Conservation (phyloP, 1,284 basidiomycete genomes). For the Ganoderma leucocontextum region DNA sequence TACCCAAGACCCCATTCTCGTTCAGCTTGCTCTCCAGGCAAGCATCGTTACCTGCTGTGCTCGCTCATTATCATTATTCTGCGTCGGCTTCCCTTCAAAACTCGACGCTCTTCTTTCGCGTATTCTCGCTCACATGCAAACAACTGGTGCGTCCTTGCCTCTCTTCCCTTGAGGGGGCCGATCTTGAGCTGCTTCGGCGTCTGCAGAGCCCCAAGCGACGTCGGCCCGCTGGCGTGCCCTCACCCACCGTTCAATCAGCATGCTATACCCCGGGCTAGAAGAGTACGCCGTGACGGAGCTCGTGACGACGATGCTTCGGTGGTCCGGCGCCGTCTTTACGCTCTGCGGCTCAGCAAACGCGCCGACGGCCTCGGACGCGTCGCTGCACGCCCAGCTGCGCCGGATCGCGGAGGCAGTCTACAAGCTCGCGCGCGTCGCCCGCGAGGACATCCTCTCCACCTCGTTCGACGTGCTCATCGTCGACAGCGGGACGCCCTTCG, state of each 20-base stretch:
- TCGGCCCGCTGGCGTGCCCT: constrained; percentile 78
- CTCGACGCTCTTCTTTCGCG: constrained; percentile 70
- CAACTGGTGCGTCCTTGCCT: constrained; percentile 56
- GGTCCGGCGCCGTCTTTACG: constrained; percentile 71
- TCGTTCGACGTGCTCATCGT: constrained; percentile 72
- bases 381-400: constrained; percentile 65
- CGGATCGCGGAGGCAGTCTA: constrained; percentile 69
- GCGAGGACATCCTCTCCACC: constrained; percentile 77
- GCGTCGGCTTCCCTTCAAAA: constrained; percentile 75
- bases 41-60: constrained; percentile 71
- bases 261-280: constrained; percentile 68
- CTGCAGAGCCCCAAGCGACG: constrained; percentile 73
- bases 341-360: constrained; percentile 62
- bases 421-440: constrained; percentile 63
- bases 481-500: constrained; percentile 59
- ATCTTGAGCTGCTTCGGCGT: constrained; percentile 17
- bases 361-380: constrained; percentile 33
- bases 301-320: constrained; percentile 72
- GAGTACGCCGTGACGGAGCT: constrained; percentile 73
- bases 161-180: constrained; percentile 22
- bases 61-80: constrained; percentile 72
- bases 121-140: constrained; percentile 70
- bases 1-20: constrained; percentile 74
- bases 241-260: constrained; percentile 71
- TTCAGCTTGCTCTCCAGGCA: constrained; percentile 77